Evolutionary conservation across 257 asterid genomes (phyloP), one percentile per base, ranked within the genome.

Genomic region (Capsicum pubescens): DNA sequence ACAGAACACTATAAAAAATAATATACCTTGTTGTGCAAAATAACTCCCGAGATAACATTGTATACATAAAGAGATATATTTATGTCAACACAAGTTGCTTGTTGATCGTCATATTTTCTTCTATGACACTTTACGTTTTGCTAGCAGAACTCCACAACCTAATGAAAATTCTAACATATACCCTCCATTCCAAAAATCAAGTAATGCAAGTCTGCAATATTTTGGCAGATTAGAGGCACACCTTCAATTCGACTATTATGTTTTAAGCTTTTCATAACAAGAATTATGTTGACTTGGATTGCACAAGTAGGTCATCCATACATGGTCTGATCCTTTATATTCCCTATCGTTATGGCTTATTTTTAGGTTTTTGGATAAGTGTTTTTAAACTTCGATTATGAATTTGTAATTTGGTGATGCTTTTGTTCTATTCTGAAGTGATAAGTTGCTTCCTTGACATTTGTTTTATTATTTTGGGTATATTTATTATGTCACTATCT

Each of bases 11-110:
- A 54, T 35, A 26, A 48, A 26, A 77, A 14, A 54, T 26, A 9
- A 77, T 35, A 88, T 88, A 94, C 99, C 98, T 96, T 96, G 93
- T 96, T 96, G 90, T 94, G 93, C 78, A 96, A 91, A 86, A 96
- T 96, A 86, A 96, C 98, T 84, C 97, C 99, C 0, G 98, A 94
- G 98, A 96, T 76, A 96, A 92, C 85, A 91, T 14, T 87, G 94
- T 90, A 79, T 96, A 96, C 61, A 91, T 91, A 67, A 93, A 86
- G 80, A 96, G 95, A 90, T 92, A 96, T 77, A 93, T 86, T 89
- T 96, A 94, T 57, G 99, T 95, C 91, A 94, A 87, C 57, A 93
- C 84, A 90, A 93, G 98, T 79, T 93, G 96, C 83, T 88, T 95
- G 95, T 88, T 91, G 92, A 95, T 87, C 96, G 90, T 89, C 85